Evolutionary conservation across 768 basidiomycete genomes (phyloP), one percentile per base, ranked within the genome.

Genomic region (Pholiota microspora): DNA sequence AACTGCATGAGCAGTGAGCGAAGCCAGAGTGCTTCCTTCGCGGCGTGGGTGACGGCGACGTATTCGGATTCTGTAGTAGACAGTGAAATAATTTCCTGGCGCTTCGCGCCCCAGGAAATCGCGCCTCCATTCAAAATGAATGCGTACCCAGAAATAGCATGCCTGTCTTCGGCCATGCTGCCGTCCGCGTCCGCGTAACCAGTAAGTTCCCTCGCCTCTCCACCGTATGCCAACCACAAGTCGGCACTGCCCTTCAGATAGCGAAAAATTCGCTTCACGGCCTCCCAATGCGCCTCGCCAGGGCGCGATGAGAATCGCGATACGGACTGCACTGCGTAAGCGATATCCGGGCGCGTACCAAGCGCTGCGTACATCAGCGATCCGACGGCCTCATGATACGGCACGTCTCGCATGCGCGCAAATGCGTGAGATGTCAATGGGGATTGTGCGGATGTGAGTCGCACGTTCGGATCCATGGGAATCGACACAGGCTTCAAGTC

Each of bases 31-130:
- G n/a, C n/a, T n/a, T n/a, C n/a, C n/a, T n/a, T n/a, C n/a, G 52
- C 27, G 0, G 59, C 52, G 16, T 62, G 58, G 4, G 58, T 59
- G 2, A 45, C 49, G 7, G 58, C 61, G 4, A 62, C 55, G 45
- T 62, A 62, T 28, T 59, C 49, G 31, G 61, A 38, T 28, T 61
- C 54, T 7, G 60, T 54, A 1, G 51, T 61, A 12, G 50, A 59
- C 2, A 61, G 45, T 0, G 58, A 56, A 2, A 77, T 68, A 15
- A 67, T 58, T 1, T 63, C 28, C 60, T 75, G 75, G 15, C 62
- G 56, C 51, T 66, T 64, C 12, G 66, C 67, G 1, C 38, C 36
- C 73, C 73, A 73, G 0, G 58, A 55, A n/a, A 76, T 53, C 2
- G 62, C 7, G 51, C 53, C 66, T 1, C 65, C 61, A 47, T 59